Conservation (phyloP, 2,329 filamentous ascomycete species). For the Gnomoniopsis sp. region DNA sequence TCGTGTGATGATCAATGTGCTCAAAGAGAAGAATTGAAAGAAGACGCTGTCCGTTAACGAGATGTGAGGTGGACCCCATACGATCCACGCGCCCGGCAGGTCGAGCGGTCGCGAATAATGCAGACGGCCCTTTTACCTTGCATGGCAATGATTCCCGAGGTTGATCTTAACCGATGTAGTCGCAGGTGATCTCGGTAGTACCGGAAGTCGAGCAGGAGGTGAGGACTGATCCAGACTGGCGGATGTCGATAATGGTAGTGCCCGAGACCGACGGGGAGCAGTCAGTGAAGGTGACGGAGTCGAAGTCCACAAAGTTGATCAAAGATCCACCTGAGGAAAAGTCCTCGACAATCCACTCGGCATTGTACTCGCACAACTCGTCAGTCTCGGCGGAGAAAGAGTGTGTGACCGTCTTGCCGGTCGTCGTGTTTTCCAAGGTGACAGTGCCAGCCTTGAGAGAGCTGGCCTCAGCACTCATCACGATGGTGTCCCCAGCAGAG, state of each 20-base stretch:
- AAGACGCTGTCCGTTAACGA: too few species aligned
- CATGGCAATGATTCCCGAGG: not conserved
- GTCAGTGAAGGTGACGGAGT: conserved; percentile 37
- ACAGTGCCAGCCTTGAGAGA: conserved; percentile 39
- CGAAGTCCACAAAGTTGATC: conserved; percentile 44
- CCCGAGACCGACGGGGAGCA: conserved; percentile 30
- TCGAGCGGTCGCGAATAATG: too few species aligned
- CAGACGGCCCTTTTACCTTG: too few species aligned
- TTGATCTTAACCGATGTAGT: conserved; percentile 31
- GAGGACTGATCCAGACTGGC: conserved; percentile 9
- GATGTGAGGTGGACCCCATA: too few species aligned
- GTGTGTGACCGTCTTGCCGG: conserved; percentile 47
- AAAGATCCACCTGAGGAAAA: conserved; percentile 35
- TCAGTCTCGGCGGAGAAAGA: conserved; percentile 40
- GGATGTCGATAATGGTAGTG: conserved; percentile 36
- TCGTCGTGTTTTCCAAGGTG: conserved; percentile 42
- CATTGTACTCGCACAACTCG: conserved; percentile 49
- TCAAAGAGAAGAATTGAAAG: too few species aligned
- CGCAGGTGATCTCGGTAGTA: conserved; percentile 10
- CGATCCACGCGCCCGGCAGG: too few species aligned
- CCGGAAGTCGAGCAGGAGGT: conserved; percentile 13
- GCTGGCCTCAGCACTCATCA: conserved; percentile 29
- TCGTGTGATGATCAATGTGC: too few species aligned
- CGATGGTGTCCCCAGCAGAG: conserved; percentile 14
- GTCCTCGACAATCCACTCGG: conserved; percentile 61